Evolutionary conservation across 2,329 filamentous ascomycete genomes (phyloP).

Genomic region (Botrytis medusae): DNA sequence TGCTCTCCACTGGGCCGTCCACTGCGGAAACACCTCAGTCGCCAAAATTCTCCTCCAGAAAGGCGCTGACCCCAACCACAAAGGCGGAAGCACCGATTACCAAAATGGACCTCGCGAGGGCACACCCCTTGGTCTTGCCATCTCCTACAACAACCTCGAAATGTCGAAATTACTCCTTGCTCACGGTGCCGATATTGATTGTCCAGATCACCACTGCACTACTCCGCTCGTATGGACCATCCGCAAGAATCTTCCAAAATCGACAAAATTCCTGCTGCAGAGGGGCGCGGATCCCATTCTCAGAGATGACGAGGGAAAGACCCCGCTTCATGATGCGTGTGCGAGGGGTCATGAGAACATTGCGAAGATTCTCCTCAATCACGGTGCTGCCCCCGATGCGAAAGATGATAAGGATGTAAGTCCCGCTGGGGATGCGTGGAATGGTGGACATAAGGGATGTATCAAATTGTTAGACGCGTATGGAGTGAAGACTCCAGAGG

Average conservation of each 20-base stretch:
- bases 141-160: conserved; percentile 21
- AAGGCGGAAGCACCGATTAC: conserved; percentile 7
- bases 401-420: conserved; percentile 14
- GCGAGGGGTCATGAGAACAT: conserved; percentile 15
- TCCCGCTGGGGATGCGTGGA: conserved; percentile 10
- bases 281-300: conserved; percentile 19
- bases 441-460: background rate
- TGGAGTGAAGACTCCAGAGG: conserved; percentile 4
- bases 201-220: conserved; percentile 19
- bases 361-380: conserved; percentile 16
- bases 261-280: conserved; percentile 28
- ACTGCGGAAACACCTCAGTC: conserved; percentile 12
- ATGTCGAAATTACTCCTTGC: conserved; percentile 21
- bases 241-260: conserved; percentile 14
- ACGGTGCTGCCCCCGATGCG: conserved; percentile 7
- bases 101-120: conserved; percentile 19
- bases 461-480: conserved; percentile 11
- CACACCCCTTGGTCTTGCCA: conserved; percentile 15
- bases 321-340: conserved; percentile 19
- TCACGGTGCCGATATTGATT: conserved; percentile 16
- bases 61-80: conserved; percentile 21
- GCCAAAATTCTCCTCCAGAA: conserved; percentile 18
- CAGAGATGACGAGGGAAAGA: conserved; percentile 15
- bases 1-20: conserved; percentile 21
- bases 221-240: conserved; percentile 21